phyloP scores from a whole-genome alignment of 176 grass and related monocot species.

The Aegilops bicornis region DNA sequence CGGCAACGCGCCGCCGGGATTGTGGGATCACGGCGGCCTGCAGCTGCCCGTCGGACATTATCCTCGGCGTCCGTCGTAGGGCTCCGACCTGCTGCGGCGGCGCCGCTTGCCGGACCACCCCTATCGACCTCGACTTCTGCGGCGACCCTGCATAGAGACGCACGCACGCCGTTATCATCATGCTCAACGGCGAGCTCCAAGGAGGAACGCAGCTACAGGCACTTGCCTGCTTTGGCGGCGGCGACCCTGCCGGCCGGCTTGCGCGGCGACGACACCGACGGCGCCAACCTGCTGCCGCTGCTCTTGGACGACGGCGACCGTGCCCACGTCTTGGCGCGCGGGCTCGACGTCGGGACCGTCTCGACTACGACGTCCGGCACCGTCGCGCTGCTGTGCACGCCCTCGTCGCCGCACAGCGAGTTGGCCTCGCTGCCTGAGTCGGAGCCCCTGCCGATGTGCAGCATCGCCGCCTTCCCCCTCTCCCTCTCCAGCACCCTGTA shows the following conservation, averaged over 20 bases:
- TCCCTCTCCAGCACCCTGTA: constrained; percentile 81
- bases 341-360: constrained; percentile 15
- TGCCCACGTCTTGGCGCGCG: constrained; percentile 16
- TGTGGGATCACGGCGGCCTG: neutral
- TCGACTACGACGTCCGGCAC: constrained; percentile 15
- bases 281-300: neutral
- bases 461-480: constrained; percentile 24
- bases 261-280: constrained; percentile 18
- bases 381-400: neutral
- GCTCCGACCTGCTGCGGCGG: neutral
- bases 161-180: neutral
- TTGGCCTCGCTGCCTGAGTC: constrained; percentile 69
- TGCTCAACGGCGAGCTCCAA: neutral
- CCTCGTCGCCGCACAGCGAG: constrained; percentile 62
- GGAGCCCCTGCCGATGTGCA: constrained; percentile 40
- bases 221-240: constrained; percentile 52
- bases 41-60: constrained; percentile 48
- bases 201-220: neutral
- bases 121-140: constrained; percentile 43
- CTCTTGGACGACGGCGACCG: constrained; percentile 25
- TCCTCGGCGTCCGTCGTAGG: constrained; percentile 40
- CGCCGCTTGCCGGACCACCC: constrained; percentile 21
- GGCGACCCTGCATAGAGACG: constrained; percentile 14
- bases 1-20: constrained; percentile 15
- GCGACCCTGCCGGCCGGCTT: constrained; percentile 33